phyloP scores from a whole-genome alignment of 2,329 filamentous ascomycete genomes.

The Amphichorda felina region DNA sequence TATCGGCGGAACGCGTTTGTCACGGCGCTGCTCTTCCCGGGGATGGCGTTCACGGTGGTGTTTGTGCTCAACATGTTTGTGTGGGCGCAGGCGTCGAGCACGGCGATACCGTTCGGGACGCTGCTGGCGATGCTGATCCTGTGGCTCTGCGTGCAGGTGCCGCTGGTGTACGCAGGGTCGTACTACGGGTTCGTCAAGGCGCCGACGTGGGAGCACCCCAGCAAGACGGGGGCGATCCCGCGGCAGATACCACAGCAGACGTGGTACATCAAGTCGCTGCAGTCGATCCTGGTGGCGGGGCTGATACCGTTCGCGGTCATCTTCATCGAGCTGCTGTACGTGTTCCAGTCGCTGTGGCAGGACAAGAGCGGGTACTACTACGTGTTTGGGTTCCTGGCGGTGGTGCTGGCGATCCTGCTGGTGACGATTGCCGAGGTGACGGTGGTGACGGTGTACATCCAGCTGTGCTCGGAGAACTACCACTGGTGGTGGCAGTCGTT shows the following conservation, averaged over 20 bases:
- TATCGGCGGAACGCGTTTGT: conserved; percentile 67
- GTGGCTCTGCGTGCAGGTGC: conserved; percentile 79
- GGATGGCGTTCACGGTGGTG: conserved; percentile 60
- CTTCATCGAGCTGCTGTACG: conserved; percentile 77
- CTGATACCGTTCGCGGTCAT: conserved; percentile 77
- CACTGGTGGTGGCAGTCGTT: conserved; percentile 93
- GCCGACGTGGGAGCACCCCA: conserved; percentile 67
- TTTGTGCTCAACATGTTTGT: conserved; percentile 82
- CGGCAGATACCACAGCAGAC: conserved; percentile 60
- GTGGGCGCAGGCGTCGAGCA: conserved; percentile 82
- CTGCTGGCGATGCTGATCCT: conserved; percentile 60
- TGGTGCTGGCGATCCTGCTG: conserved; percentile 60
- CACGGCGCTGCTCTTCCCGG: conserved; percentile 69
- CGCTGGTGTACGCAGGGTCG: conserved; percentile 69
- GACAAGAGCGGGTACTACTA: conserved; percentile 91
- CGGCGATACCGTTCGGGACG: conserved; percentile 73
- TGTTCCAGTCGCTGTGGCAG: conserved; percentile 80
- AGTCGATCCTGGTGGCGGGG: conserved; percentile 59
- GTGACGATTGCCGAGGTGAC: conserved; percentile 75
- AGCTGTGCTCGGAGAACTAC: conserved; percentile 77
- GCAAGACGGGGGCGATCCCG: conserved; percentile 59
- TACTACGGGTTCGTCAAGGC: conserved; percentile 63
- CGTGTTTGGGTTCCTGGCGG: conserved; percentile 74
- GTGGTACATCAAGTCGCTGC: conserved; percentile 60
- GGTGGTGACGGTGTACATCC: conserved; percentile 70